Base-by-base conservation (phyloP, 441 rosid species). In the Gossypium aridum region DNA sequence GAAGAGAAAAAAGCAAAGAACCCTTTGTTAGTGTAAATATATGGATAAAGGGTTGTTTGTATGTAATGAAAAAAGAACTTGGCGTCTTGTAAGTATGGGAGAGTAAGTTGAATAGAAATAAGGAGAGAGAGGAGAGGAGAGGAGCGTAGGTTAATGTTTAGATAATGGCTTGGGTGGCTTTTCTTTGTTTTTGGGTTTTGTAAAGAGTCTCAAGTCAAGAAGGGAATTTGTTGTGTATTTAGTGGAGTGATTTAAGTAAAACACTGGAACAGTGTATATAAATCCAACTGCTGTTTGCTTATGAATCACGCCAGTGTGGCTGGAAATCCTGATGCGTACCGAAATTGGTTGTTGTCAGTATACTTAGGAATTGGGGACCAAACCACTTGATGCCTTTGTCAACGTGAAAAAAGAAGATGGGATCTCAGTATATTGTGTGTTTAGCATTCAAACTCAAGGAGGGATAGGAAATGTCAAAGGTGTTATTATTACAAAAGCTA, bases 21-120 rank as follows among this genome's bases (percentile, higher is more conserved):
- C 71, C 79, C 82, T 78, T 80, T 71, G 10, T 66, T 51, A 51
- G 53, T 85, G 88, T 84, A 84, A 67, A 84, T 87, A 83, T 81
- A 84, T 81, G 82, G 75, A 67, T 37, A 57, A 75, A 80, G 76
- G 81, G 73, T 72, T 72, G 79, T 54, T 39, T 74, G 80, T 71
- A 45, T 73, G 72, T 78, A 85, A 60, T 25, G 16, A 13, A 51
- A 68, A 68, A 2, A 23, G 9, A 28, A 28, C 34, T 28, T 28
- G 62, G 76, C 31, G 79, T 79, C 69, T 79, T 80, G 86, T 61
- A 61, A 26, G 43, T 73, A 77, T 75, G 49, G 73, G 81, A 54
- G 77, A 73, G 79, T 57, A 34, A 19, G 74, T 70, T 61, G 39
- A 68, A 47, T 61, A 64, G 79, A 22, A 78, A 83, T 80, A 81